Percentiles rank a stretch among this genome's conserved stretches.
These are phyloP conservation scores for Fusarium coffeatum DNA, from an alignment of 2,329 filamentous ascomycete genomes.

Conservation along the genomic window DNA sequence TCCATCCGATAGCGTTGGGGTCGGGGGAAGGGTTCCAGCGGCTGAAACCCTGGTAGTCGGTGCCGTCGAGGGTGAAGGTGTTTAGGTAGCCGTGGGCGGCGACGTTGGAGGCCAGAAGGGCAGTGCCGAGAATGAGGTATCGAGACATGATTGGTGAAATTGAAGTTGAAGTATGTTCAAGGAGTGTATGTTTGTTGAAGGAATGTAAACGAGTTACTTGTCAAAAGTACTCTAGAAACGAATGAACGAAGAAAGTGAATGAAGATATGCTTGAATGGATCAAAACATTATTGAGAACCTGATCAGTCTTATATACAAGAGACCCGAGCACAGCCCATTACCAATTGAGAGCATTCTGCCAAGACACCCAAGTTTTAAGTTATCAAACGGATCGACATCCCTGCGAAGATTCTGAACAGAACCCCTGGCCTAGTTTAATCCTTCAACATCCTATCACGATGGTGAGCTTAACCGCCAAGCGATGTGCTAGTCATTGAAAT, in stretches of 20 bases:
- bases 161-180: not conserved
- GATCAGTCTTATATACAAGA: not conserved
- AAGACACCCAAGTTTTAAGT: slow-evolving; percentile 8
- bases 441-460: not conserved
- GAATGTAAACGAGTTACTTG: slow-evolving; percentile 6
- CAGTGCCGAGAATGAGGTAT: slow-evolving; percentile 15
- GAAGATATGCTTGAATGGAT: not conserved
- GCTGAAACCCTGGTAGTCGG: slow-evolving; percentile 51
- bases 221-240: slow-evolving; percentile 14
- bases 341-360: not conserved
- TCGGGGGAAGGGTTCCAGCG: slow-evolving; percentile 49
- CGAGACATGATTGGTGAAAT: slow-evolving; percentile 25
- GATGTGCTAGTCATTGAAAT: not conserved
- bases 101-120: slow-evolving; percentile 37
- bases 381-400: slow-evolving; percentile 7
- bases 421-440: not conserved
- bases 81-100: slow-evolving; percentile 44
- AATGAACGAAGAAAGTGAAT: not conserved
- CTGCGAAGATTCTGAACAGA: not conserved
- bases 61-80: slow-evolving; percentile 45
- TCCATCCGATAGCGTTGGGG: slow-evolving; percentile 54
- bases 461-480: not conserved
- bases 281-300: not conserved
- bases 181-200: not conserved
- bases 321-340: no score